Evolutionary conservation across 352 stramenopile genomes (phyloP), one percentile per base, ranked within the genome.

Genomic region (Phytophthora syringae): DNA sequence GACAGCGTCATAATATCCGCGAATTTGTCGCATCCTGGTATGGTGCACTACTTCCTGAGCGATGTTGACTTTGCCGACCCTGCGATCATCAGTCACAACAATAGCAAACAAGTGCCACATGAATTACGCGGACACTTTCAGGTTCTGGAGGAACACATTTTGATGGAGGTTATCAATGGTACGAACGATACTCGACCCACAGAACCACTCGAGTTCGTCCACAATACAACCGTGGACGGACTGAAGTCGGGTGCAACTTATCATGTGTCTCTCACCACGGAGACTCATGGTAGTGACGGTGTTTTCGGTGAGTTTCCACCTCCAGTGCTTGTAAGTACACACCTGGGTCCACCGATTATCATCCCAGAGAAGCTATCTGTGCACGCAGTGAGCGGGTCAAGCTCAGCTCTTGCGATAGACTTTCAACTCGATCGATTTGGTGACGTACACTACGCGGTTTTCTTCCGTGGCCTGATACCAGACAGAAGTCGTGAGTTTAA

Each of bases 1-100:
- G 77, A 93, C 52, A 80, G 72, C 20, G 75, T 92, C 5, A 48
- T 86, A 1, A 58, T 92, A 18, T 79, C 74, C 6, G 75, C 73
- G 12, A 95, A 95, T 51, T 39, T 93, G 12, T 89, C 87, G 16
- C 56, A 79, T 1, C 83, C 87, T 5, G 87, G 85, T 0, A 67
- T 84, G 16, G 53, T 95, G 9, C 84, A 93, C 56, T 94, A 92
- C 57, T 86, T 88, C 20, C 43, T 93, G 20, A 91, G 74, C 10
- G 82, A 95, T 27, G 72, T 87, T 2, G 87, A 94, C 45, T 92
- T 93, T 58, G 77, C 84, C 0, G 87, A 94, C 32, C 87, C 84
- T n/a, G 54, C 62, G 0, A 56, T 88, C 7, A 90, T 95, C 25
- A 77, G 34, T 3, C 34, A 53, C n/a, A 45, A 39, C 18, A 37